Evolutionary conservation across 805 yeast species (phyloP), one percentile per base, ranked within the genome.

Genomic region (Sungouiozyma ichnusensis): DNA sequence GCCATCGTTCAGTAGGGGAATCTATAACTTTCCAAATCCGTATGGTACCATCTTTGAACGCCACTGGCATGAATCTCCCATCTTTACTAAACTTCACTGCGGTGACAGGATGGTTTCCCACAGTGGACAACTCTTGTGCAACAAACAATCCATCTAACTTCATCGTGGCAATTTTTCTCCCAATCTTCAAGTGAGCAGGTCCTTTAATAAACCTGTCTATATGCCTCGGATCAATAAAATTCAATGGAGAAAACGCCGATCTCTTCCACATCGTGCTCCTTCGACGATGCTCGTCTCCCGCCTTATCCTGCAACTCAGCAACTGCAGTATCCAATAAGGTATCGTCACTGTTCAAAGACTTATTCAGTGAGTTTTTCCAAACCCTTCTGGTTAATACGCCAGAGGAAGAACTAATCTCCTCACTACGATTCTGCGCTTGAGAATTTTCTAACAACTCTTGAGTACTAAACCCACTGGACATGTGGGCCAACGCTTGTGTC

Each of bases 21-120:
- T 84, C 67, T 0, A 86, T 74, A 5, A 85, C 94, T 58, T 83
- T 79, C 94, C 94, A 87, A 3, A 87, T 66, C 41, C 77, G 66
- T 13, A 88, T 69, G 1, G 68, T 60, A 3, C 81, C 71, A 55
- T 84, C 87, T 50, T 82, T 76, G 11, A 95, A 94, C 0, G 90
- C 95, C 2, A 83, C 74, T 0, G 95, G 95, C 52, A 88, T 60
- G 56, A 72, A 85, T 59, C 76, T 79, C 11, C 97, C 97, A 61
- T 88, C 95, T 7, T 62, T 62, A 44, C 84, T 78, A 61, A 88
- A 88, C 51, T 76, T 73, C 65, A 20, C 41, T 18, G 31, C 20
- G 9, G 40, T 15, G 6, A 27, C 35, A 16, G 40, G 16, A 11
- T 11, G 6, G 9, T 11, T 6, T 11, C 11, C 29, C 3, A 9